These are phyloP conservation scores for Tylopilus plumbeoviolaceoides DNA, from an alignment of 768 basidiomycete genomes.

Conservation along the genomic window DNA sequence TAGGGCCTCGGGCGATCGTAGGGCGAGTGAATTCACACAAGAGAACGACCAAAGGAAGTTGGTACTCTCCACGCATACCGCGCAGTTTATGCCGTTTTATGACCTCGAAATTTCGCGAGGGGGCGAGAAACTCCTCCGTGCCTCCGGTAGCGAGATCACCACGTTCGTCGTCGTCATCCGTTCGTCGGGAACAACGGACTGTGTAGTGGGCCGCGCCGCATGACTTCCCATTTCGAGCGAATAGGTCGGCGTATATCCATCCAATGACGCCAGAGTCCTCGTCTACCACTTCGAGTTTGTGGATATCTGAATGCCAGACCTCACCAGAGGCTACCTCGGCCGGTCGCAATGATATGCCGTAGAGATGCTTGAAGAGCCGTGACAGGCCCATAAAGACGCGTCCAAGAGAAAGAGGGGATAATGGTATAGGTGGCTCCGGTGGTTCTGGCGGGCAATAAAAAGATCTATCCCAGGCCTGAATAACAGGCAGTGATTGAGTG, in stretches of 20 bases:
- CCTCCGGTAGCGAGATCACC: conserved; percentile 52
- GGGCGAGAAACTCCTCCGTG: conserved; percentile 37
- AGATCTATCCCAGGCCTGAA: conserved; percentile 97
- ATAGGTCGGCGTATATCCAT: conserved; percentile 93
- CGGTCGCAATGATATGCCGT: conserved; percentile 81
- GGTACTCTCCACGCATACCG: conserved; percentile 67
- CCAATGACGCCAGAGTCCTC: conserved; percentile 84
- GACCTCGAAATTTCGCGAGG: conserved; percentile 62
- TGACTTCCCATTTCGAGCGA: conserved; percentile 78
- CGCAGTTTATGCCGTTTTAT: conserved; percentile 56
- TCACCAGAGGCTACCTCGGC: conserved; percentile 69
- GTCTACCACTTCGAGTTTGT: conserved; percentile 91
- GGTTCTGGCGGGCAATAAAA: conserved; percentile 84
- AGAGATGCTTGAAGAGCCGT: conserved; percentile 78
- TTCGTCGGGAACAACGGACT: conserved; percentile 87
- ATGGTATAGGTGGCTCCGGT: conserved; percentile 66
- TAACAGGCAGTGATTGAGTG: conserved; percentile 51
- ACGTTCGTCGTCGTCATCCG: conserved; percentile 82
- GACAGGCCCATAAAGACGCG: conserved; percentile 91
- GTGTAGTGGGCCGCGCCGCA: conserved; percentile 97
- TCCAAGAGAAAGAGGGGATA: conserved; percentile 81
- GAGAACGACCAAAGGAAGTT: conserved; percentile 89
- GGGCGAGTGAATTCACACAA: conserved; percentile 82
- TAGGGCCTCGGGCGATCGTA: conserved; percentile 55
- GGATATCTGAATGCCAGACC: conserved; percentile 84